Evolutionary conservation across 2,329 filamentous ascomycete species (phyloP).

Genomic region (Mollisia scopiformis): DNA sequence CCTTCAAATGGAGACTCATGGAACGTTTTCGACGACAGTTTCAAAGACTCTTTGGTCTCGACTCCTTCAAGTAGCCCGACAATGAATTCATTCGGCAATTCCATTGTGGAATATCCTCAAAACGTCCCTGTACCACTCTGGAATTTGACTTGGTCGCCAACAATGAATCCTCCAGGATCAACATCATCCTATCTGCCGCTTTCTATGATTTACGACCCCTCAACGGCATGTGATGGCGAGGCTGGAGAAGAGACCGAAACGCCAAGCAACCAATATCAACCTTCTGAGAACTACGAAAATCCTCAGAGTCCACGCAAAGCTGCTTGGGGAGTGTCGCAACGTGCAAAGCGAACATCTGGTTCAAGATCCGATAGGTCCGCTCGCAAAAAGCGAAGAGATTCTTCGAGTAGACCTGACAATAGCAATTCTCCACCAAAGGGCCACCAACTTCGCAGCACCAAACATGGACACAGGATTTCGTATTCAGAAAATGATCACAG

Average conservation of each 20-base stretch:
- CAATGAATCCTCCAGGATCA: background rate
- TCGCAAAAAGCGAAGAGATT: background rate
- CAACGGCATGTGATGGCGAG: background rate
- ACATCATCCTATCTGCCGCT: background rate
- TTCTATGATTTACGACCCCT: background rate
- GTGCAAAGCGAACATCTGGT: background rate
- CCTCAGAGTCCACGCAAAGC: background rate
- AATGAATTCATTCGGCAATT: background rate
- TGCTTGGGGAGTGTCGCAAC: background rate
- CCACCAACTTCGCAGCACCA: slow-evolving; percentile 5
- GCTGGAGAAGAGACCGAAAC: background rate
- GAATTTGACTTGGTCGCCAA: background rate
- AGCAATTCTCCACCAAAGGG: background rate
- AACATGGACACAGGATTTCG: background rate
- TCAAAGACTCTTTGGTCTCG: background rate
- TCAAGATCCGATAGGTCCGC: background rate
- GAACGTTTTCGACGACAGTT: background rate
- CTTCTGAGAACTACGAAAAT: background rate
- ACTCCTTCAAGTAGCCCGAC: background rate
- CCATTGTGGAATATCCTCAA: background rate
- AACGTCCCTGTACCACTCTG: background rate
- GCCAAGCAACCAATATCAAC: background rate
- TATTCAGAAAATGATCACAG: background rate
- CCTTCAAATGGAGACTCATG: background rate
- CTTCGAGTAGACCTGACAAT: background rate